These are phyloP conservation scores for Aspergillus versicolor DNA, from an alignment of 2,329 filamentous ascomycete species.

Conservation along the genomic window DNA sequence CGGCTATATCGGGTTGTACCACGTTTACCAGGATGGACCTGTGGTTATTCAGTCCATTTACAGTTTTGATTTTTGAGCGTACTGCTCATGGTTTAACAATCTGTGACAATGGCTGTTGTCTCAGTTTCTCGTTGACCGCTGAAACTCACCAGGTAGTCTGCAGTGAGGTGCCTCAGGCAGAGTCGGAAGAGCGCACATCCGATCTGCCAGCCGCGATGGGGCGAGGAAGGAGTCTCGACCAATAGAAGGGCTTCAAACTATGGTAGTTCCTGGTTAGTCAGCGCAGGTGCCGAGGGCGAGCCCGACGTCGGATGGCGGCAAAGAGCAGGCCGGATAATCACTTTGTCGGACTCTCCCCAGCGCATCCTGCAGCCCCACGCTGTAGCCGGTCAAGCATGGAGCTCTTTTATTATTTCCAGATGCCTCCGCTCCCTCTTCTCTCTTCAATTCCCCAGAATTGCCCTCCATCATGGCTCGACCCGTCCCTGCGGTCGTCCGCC, in stretches of 20 bases:
- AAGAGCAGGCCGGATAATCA: slow-evolving; percentile 23
- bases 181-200: too few species aligned
- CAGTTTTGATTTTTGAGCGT: too few species aligned
- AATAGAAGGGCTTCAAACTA: neutral
- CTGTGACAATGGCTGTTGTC: too few species aligned
- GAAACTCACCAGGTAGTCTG: too few species aligned
- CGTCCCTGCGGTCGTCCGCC: slow-evolving; percentile 31
- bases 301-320: slow-evolving; percentile 20
- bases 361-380: slow-evolving; percentile 1
- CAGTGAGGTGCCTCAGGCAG: too few species aligned
- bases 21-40: too few species aligned
- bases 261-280: neutral
- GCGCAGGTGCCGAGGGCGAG: neutral
- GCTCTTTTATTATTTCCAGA: slow-evolving; percentile 14
- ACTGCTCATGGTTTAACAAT: too few species aligned
- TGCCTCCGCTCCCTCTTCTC: slow-evolving; percentile 12
- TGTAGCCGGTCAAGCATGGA: slow-evolving; percentile 22
- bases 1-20: too few species aligned
- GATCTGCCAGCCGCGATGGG: too few species aligned
- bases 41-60: too few species aligned
- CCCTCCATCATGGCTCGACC: slow-evolving; percentile 28
- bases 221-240: too few species aligned
- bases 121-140: too few species aligned
- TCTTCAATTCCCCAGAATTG: slow-evolving; percentile 12
- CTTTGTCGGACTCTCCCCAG: slow-evolving; percentile 26